phyloP scores from a whole-genome alignment of 2,329 filamentous ascomycete genomes.

The Xylaria sp. region DNA sequence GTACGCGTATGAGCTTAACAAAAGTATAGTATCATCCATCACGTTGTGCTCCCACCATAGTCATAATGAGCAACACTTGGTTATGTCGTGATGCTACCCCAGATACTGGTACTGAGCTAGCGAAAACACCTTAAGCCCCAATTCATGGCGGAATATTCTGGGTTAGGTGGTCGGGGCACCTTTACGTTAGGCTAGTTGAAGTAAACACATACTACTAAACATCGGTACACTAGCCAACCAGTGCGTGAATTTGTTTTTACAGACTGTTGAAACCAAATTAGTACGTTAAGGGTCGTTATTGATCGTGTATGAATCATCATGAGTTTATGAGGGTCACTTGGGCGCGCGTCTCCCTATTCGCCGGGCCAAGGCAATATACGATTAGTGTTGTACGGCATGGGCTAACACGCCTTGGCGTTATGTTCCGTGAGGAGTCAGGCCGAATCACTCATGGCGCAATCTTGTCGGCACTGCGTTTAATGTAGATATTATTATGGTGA shows the following conservation, averaged over 20 bases:
- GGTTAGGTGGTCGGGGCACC: not conserved
- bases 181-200: not conserved
- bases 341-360: not conserved
- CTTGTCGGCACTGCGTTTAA: not conserved
- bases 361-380: not conserved
- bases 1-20: not conserved
- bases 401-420: not conserved
- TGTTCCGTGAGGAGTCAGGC: constrained; percentile 7
- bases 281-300: not conserved
- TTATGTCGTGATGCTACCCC: not conserved
- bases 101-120: not conserved
- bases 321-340: not conserved
- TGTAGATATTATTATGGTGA: not conserved
- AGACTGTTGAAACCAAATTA: not conserved
- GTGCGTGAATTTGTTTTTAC: not conserved
- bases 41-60: not conserved
- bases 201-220: not conserved
- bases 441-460: not conserved
- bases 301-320: constrained; percentile 22
- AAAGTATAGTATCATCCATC: not conserved
- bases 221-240: not conserved
- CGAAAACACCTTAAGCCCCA: not conserved
- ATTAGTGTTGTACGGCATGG: not conserved
- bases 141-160: not conserved
- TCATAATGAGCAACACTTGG: constrained; percentile 17